A percentile compares a stretch with the other conserved stretches of the same genome.
These are phyloP conservation scores for Primulina tabacum DNA, from an alignment of 257 asterid species.

Conservation along the genomic window DNA sequence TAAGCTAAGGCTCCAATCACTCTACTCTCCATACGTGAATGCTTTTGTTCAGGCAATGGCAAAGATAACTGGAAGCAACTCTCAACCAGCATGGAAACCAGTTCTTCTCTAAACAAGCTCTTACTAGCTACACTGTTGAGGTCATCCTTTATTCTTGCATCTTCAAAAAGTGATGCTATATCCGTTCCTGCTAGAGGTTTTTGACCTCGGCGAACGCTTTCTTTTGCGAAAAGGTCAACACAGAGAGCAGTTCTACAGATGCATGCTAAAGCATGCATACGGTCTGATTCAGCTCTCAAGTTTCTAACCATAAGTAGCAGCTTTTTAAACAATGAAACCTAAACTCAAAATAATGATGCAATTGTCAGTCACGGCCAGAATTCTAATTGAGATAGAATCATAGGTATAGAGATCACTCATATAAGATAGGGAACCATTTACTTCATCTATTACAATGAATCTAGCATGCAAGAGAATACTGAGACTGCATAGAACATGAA, in stretches of 20 bases:
- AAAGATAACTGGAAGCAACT: slow-evolving; percentile 91
- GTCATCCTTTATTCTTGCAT: slow-evolving; percentile 67
- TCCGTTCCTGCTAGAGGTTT: slow-evolving; percentile 87
- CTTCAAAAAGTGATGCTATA: slow-evolving; percentile 80
- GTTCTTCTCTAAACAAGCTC: slow-evolving; percentile 85
- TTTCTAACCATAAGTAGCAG: slow-evolving; percentile 90
- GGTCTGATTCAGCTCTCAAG: slow-evolving; percentile 91
- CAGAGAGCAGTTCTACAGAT: slow-evolving; percentile 91
- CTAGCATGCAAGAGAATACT: not conserved
- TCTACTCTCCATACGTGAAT: slow-evolving; percentile 82
- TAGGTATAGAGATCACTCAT: not conserved
- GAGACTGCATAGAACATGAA: not conserved
- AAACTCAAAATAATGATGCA: slow-evolving; percentile 24
- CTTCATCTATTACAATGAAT: slow-evolving; percentile 5
- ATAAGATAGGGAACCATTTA: slow-evolving; percentile 15
- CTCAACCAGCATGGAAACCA: slow-evolving; percentile 86
- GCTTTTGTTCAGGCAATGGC: slow-evolving; percentile 80
- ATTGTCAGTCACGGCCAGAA: slow-evolving; percentile 6
- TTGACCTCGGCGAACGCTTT: slow-evolving; percentile 84
- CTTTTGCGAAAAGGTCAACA: slow-evolving; percentile 88
- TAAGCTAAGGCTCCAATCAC: slow-evolving; percentile 93
- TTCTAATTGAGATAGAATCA: slow-evolving; percentile 8
- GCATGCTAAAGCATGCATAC: slow-evolving; percentile 95
- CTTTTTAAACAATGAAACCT: slow-evolving; percentile 85
- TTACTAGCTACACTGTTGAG: slow-evolving; percentile 74